phyloP scores from a whole-genome alignment of 2,329 filamentous ascomycete species.

The Fusarium acutatum region DNA sequence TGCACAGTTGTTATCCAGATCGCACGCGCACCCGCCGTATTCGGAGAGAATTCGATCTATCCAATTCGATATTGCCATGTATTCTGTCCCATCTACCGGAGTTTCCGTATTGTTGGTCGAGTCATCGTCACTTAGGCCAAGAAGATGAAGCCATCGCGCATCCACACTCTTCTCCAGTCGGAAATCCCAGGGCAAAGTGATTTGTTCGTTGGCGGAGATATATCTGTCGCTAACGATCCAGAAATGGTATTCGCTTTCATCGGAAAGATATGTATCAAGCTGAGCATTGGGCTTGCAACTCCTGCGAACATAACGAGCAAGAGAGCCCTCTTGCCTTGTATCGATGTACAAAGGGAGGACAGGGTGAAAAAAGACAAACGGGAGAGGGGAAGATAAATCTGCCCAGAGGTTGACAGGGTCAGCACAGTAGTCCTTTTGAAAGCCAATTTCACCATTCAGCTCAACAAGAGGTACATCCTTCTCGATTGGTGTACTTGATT shows the following conservation, averaged over 20 bases:
- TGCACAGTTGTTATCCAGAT: slow-evolving; percentile 68
- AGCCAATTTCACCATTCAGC: slow-evolving; percentile 79
- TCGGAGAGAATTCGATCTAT: slow-evolving; percentile 76
- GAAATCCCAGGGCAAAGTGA: slow-evolving; percentile 75
- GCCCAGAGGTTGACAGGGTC: slow-evolving; percentile 73
- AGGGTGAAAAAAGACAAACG: slow-evolving; percentile 89
- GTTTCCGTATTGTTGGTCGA: slow-evolving; percentile 57
- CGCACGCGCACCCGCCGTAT: slow-evolving; percentile 82
- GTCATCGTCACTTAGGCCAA: slow-evolving; percentile 71
- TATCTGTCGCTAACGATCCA: slow-evolving; percentile 87
- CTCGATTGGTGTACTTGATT: slow-evolving; percentile 59
- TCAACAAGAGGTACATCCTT: slow-evolving; percentile 70
- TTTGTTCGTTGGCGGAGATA: slow-evolving; percentile 71
- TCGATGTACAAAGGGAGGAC: slow-evolving; percentile 92
- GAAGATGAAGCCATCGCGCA: slow-evolving; percentile 63
- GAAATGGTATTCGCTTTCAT: slow-evolving; percentile 84
- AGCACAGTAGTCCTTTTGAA: slow-evolving; percentile 76
- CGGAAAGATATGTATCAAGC: slow-evolving; percentile 85
- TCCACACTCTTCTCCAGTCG: slow-evolving; percentile 64
- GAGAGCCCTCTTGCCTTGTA: slow-evolving; percentile 85
- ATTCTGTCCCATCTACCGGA: slow-evolving; percentile 67
- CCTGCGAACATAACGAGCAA: slow-evolving; percentile 86
- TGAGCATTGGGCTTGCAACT: slow-evolving; percentile 92
- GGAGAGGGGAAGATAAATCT: slow-evolving; percentile 70
- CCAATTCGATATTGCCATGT: slow-evolving; percentile 68